Evolutionary conservation across 2,329 filamentous ascomycete species (phyloP).

Genomic region (Penicillium digitatum): DNA sequence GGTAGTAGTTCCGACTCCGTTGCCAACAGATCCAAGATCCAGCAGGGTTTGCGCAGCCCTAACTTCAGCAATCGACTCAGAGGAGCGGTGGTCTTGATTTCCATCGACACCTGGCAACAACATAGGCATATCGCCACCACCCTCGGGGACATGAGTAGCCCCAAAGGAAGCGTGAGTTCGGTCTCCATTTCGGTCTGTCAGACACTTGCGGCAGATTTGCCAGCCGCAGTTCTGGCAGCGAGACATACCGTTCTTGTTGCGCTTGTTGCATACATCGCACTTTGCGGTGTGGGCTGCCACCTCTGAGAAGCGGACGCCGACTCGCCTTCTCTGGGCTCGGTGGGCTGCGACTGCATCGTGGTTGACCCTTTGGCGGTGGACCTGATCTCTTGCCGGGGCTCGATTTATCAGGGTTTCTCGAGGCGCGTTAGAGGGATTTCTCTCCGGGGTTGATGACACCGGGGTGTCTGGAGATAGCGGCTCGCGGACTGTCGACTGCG

Average conservation of each 20-base stretch:
- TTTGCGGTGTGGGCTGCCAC: constrained; percentile 16
- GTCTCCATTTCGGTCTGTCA: constrained; percentile 7
- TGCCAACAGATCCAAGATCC: not conserved
- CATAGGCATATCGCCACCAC: not conserved
- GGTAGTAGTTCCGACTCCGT: not conserved
- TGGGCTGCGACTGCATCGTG: not conserved
- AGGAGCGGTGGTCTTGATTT: not conserved
- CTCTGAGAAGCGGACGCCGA: constrained; percentile 12
- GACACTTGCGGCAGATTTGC: constrained; percentile 13
- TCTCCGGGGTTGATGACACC: not conserved
- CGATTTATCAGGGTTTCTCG: not conserved
- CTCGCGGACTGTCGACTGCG: not conserved
- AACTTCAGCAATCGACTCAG: not conserved
- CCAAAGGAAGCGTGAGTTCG: constrained; percentile 7
- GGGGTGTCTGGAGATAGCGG: not conserved
- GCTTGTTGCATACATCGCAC: constrained; percentile 13
- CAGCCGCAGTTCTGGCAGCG: constrained; percentile 15
- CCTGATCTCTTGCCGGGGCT: not conserved
- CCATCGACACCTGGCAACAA: not conserved
- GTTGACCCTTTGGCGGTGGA: not conserved
- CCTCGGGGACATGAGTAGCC: constrained; percentile 2
- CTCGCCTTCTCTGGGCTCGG: not conserved
- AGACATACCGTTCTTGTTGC: constrained; percentile 14
- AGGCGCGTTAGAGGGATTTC: not conserved
- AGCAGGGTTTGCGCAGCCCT: not conserved